A percentile compares a stretch with the other conserved stretches of the same genome.
phyloP scores from a whole-genome alignment of 2,329 filamentous ascomycete genomes.

The Xylariaceae sp. region DNA sequence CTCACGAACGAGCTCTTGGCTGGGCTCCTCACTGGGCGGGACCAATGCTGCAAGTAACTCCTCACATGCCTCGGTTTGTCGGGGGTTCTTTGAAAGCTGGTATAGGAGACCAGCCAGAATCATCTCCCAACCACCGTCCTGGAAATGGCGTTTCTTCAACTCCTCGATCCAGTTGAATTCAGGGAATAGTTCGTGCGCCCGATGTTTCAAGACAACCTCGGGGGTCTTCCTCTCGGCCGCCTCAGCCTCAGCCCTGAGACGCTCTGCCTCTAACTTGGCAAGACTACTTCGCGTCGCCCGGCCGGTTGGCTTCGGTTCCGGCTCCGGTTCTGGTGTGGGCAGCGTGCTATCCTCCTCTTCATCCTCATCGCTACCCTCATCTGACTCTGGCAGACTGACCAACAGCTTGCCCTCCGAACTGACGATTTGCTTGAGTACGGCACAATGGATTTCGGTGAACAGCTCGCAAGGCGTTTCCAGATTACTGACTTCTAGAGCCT shows the following conservation, averaged over 20 bases:
- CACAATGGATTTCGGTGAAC: constrained; percentile 86
- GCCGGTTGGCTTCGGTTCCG: constrained; percentile 56
- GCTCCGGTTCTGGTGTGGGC: constrained; percentile 63
- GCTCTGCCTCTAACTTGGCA: constrained; percentile 72
- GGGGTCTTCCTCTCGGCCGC: constrained; percentile 46
- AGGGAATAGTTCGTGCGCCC: constrained; percentile 68
- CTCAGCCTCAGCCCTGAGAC: constrained; percentile 55
- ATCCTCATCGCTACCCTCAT: constrained; percentile 62
- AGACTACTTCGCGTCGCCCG: constrained; percentile 82
- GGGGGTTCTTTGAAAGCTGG: constrained; percentile 72
- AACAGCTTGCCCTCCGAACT: constrained; percentile 74
- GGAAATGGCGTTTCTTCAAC: constrained; percentile 76
- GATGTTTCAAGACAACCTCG: constrained; percentile 52
- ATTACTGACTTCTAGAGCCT: constrained; percentile 75
- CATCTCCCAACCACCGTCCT: constrained; percentile 83
- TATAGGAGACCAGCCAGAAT: constrained; percentile 83
- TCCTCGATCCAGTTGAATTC: constrained; percentile 81
- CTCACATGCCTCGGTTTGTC: constrained; percentile 67
- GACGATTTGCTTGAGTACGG: constrained; percentile 81
- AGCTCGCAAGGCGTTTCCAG: constrained; percentile 73
- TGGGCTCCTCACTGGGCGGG: constrained; percentile 70
- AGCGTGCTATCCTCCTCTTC: constrained; percentile 51
- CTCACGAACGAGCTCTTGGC: constrained; percentile 63
- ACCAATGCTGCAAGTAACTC: constrained; percentile 75
- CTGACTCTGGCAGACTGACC: constrained; percentile 69